Evolutionary conservation across 2,329 filamentous ascomycete genomes (phyloP).

Genomic region (Magnaporthiopsis rhizophila): DNA sequence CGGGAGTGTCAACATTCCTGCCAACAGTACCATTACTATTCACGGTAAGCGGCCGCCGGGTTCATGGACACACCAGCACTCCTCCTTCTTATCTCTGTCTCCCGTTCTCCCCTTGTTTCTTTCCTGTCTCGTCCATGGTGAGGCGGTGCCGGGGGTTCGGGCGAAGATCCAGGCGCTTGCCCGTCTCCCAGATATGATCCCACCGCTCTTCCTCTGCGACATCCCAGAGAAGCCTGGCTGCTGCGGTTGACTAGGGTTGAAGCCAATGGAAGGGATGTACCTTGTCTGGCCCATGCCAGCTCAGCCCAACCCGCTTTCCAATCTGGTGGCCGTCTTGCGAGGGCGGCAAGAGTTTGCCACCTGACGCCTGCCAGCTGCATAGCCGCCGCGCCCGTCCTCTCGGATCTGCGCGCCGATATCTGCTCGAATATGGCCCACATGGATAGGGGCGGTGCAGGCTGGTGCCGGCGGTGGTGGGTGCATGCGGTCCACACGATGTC

Average conservation of each 20-base stretch:
- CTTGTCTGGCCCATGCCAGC: not conserved
- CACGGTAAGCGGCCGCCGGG: not conserved
- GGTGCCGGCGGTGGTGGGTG: not conserved
- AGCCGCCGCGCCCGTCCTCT: too few species aligned
- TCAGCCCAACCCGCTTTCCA: not conserved
- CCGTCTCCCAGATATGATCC: too few species aligned
- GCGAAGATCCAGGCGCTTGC: not conserved
- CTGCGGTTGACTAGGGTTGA: not conserved
- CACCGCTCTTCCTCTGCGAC: too few species aligned
- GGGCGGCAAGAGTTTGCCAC: not conserved
- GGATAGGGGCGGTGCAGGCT: too few species aligned
- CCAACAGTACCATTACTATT: not conserved
- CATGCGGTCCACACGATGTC: not conserved
- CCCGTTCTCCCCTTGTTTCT: not conserved
- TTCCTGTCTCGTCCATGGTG: not conserved
- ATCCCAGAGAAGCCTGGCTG: not conserved
- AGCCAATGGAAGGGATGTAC: not conserved
- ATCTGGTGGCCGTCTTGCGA: not conserved
- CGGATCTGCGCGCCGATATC: not conserved
- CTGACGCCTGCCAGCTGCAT: not conserved
- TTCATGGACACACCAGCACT: not conserved
- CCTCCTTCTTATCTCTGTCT: not conserved
- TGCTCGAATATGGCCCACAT: not conserved
- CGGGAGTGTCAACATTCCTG: not conserved
- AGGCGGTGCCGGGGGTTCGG: too few species aligned